Evolutionary conservation across 768 basidiomycete species (phyloP).

Genomic region (Phanerodontia chrysosporium): DNA sequence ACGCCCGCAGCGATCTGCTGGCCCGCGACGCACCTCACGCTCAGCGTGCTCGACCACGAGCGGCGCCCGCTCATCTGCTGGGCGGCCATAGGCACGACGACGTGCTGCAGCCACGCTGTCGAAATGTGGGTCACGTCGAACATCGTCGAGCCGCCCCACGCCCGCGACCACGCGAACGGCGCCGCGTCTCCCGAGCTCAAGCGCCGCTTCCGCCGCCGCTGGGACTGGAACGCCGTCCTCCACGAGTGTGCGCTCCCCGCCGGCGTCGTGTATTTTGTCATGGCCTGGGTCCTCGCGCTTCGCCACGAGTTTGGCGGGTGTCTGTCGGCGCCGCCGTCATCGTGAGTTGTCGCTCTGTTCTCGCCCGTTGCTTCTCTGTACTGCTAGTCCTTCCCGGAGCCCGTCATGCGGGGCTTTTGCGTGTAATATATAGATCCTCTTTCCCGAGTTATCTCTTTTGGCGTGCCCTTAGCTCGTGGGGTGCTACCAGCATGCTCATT

Average conservation of each 20-base stretch:
- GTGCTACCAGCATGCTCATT: too few species aligned
- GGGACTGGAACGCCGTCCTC: conserved; percentile 78
- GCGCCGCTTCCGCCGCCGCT: conserved; percentile 48
- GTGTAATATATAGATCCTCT: too few species aligned
- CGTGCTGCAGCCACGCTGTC: conserved; percentile 74
- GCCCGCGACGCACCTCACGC: conserved; percentile 87
- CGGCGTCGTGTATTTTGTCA: conserved; percentile 69
- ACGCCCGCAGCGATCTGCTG: conserved; percentile 73
- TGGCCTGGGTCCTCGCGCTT: conserved; percentile 63
- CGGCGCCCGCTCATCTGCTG: conserved; percentile 80
- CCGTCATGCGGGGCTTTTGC: too few species aligned
- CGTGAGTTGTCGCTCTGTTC: neutral
- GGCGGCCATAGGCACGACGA: conserved; percentile 88
- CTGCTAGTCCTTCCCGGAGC: too few species aligned
- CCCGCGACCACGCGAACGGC: conserved; percentile 3
- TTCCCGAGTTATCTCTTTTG: too few species aligned
- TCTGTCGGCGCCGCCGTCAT: neutral
- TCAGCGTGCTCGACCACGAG: conserved; percentile 65
- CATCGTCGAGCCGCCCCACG: conserved; percentile 35
- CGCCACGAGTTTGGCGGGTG: conserved; percentile 30
- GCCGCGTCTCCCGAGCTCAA: conserved; percentile 4
- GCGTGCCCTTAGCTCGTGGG: too few species aligned
- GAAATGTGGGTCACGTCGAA: conserved; percentile 98
- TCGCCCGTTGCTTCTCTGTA: neutral
- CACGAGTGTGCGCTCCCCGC: conserved; percentile 70